phyloP scores from a whole-genome alignment of 176 grass and related monocot species.

The Triticum aestivum region IWGSC_CS_RefSeq_v2.1 NC_057796.1:485525933-485526432 shows the following conservation, averaged over 20 bases:
- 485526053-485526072: constrained; percentile 16
- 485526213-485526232: not conserved
- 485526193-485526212: constrained; percentile 30
- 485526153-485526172: not conserved
- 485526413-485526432: not conserved
- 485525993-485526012: not conserved
- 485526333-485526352: not conserved
- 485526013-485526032: not conserved
- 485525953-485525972: not conserved
- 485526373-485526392: not conserved
- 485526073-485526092: not conserved
- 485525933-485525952: constrained; percentile 1
- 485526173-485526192: not conserved
- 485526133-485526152: constrained; percentile 32
- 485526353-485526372: not conserved
- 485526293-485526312: not conserved
- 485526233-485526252: not conserved
- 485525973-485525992: not conserved
- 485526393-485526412: not conserved
- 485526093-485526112: not conserved
- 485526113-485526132: not conserved
- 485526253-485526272: not conserved
- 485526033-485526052: not conserved
- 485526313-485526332: not conserved
- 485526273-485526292: not conserved